Conservation (phyloP, 306 rosid genomes). For the Cicer judaicum region DNA sequence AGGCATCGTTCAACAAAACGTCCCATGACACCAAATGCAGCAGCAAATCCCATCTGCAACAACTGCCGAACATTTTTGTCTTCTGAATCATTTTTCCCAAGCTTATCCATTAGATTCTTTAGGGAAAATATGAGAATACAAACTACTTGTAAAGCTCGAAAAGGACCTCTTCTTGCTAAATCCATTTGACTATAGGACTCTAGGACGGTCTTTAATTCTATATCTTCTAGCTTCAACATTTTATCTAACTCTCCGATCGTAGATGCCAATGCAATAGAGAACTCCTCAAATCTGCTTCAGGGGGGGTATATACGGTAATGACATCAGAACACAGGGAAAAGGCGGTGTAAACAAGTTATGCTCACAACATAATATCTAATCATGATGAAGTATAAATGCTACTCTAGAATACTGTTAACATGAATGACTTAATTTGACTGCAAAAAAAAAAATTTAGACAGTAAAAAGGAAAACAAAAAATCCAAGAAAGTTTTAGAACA, state of each 20-base stretch:
- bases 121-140: constrained; percentile 69
- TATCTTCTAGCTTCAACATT: constrained; percentile 73
- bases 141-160: constrained; percentile 74
- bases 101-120: constrained; percentile 52
- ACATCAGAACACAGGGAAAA: constrained; percentile 36
- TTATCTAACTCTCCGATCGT: constrained; percentile 67
- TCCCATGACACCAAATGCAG: constrained; percentile 77
- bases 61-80: constrained; percentile 51
- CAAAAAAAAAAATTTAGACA: neutral
- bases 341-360: constrained; percentile 9
- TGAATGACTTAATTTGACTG: constrained; percentile 22
- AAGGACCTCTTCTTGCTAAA: constrained; percentile 81
- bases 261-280: constrained; percentile 65
- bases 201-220: constrained; percentile 54
- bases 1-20: constrained; percentile 76
- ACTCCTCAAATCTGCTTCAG: constrained; percentile 70
- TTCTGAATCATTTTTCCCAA: constrained; percentile 47
- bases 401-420: constrained; percentile 10
- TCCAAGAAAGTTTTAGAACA: neutral
- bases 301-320: constrained; percentile 7
- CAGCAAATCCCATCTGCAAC: constrained; percentile 65
- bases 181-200: constrained; percentile 76
- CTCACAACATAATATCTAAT: neutral
- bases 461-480: constrained; percentile 4
- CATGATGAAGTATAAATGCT: neutral